phyloP scores from a whole-genome alignment of 345 rosid genomes.

The Citrus unshiu region DNA sequence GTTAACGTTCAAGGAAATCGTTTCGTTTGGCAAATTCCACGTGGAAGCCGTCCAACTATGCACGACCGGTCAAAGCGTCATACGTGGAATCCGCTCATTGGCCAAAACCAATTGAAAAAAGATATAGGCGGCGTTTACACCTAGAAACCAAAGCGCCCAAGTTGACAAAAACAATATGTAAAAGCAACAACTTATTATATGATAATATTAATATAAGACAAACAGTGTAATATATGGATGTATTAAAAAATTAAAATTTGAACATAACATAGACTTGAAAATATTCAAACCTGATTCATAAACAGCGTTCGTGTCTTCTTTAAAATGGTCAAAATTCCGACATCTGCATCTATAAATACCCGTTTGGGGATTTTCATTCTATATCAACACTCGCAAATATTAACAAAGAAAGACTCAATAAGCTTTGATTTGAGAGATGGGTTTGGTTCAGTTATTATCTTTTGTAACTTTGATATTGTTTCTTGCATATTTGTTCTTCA shows the following conservation, averaged over 20 bases:
- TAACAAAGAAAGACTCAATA: too few species aligned
- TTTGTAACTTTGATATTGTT: conserved; percentile 18
- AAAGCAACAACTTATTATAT: background rate
- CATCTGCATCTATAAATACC: conserved; percentile 39
- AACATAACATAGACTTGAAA: background rate
- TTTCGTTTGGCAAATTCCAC: background rate
- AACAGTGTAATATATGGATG: background rate
- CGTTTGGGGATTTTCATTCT: background rate
- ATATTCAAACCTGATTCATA: conserved; percentile 3
- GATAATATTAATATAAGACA: background rate
- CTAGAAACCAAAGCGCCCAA: background rate
- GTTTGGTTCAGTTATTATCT: conserved; percentile 15
- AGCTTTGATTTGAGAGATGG: conserved; percentile 14
- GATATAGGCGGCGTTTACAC: background rate
- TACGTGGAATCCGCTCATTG: background rate
- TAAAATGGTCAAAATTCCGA: conserved; percentile 21
- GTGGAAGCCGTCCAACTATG: background rate
- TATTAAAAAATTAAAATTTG: background rate
- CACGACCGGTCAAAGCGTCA: background rate
- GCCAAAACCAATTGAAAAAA: background rate
- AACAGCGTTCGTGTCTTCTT: background rate
- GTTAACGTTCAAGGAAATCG: background rate
- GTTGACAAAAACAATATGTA: background rate
- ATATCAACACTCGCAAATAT: background rate
- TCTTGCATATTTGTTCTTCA: conserved; percentile 32